These are phyloP conservation scores for Collybia sp. DNA, from an alignment of 768 basidiomycete genomes.

Conservation along the genomic window DNA sequence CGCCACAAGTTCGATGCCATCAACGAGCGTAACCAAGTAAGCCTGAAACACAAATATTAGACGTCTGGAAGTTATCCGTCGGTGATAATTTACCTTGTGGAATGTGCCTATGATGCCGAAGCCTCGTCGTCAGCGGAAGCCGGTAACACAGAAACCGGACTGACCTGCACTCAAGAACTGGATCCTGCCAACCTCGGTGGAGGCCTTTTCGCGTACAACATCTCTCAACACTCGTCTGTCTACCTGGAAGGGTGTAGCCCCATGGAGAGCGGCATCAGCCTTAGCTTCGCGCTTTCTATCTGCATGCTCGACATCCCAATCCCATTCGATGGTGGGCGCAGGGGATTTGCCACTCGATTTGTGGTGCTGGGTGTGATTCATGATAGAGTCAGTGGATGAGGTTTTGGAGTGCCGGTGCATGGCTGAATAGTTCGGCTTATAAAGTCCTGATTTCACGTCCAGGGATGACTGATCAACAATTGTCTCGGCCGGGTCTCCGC, in stretches of 20 bases:
- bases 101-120: slow-evolving; percentile 61
- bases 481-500: slow-evolving; percentile 16
- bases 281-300: slow-evolving; percentile 62
- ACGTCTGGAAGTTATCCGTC: no score
- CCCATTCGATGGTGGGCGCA: slow-evolving; percentile 50
- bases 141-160: slow-evolving; percentile 21
- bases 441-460: no score
- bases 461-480: slow-evolving; percentile 12
- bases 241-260: slow-evolving; percentile 64
- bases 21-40: slow-evolving; percentile 66
- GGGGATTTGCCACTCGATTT: slow-evolving; percentile 10
- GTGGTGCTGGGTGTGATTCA: slow-evolving; percentile 23
- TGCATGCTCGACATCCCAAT: slow-evolving; percentile 68
- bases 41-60: slow-evolving; percentile 39
- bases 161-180: slow-evolving; percentile 70
- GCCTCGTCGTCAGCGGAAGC: slow-evolving; percentile 6
- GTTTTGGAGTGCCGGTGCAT: no score
- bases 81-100: slow-evolving; percentile 53
- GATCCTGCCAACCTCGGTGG: slow-evolving; percentile 62
- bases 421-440: no score
- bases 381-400: slow-evolving; percentile 14
- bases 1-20: slow-evolving; percentile 62
- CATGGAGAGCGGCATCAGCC: slow-evolving; percentile 59
- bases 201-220: slow-evolving; percentile 69
- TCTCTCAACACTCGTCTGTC: slow-evolving; percentile 74